A percentile compares a stretch with the other conserved stretches of the same genome.
phyloP scores from a whole-genome alignment of 2,329 filamentous ascomycete genomes.

The Ceratocystis eucalypticola region DNA sequence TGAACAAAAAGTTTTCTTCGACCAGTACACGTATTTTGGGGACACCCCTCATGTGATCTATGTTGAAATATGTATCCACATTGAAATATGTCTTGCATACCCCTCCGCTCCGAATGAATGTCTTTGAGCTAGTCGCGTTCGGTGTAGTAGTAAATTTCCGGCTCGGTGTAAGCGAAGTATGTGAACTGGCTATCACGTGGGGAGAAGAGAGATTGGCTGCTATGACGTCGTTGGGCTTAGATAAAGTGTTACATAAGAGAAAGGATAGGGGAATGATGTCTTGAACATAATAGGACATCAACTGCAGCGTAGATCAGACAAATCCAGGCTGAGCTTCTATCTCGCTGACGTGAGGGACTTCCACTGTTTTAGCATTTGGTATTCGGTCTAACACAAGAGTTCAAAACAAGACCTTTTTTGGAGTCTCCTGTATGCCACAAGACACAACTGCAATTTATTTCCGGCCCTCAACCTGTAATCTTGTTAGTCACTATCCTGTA shows the following conservation, averaged over 20 bases:
- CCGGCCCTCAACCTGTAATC: conserved; percentile 29
- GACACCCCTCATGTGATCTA: background rate
- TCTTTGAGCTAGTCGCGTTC: background rate
- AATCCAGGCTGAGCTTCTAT: background rate
- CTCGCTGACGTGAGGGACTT: background rate
- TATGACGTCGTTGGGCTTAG: conserved; percentile 2
- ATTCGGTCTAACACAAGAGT: background rate
- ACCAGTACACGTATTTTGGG: background rate
- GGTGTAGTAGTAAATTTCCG: background rate
- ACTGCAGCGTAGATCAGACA: background rate
- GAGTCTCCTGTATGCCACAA: background rate
- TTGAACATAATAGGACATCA: background rate
- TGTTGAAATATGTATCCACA: background rate
- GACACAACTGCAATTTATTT: conserved; percentile 24
- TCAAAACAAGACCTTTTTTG: background rate
- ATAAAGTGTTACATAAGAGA: background rate
- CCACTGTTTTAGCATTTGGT: background rate
- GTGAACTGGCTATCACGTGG: background rate
- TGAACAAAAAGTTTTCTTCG: conserved; percentile 17
- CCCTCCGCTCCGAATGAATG: background rate
- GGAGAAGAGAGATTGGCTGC: background rate
- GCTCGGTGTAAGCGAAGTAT: conserved; percentile 1
- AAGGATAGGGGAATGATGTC: background rate
- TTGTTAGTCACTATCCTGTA: background rate
- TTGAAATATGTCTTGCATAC: background rate